Conservation (phyloP, 345 rosid species). For the Lepidium sativum region DNA sequence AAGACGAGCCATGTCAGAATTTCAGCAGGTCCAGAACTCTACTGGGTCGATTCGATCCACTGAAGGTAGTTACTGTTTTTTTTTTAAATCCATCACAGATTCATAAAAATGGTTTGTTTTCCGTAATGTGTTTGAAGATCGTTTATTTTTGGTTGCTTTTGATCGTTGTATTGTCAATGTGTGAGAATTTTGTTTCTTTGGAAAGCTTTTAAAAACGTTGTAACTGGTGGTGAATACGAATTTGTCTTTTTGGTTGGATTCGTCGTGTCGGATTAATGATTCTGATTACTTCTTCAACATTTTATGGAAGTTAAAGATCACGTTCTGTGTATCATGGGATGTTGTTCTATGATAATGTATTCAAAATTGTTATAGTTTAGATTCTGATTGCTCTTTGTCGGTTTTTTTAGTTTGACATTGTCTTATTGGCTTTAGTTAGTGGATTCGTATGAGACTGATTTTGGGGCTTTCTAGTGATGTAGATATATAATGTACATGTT, state of each 20-base stretch:
- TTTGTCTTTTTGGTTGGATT: conserved; percentile 11
- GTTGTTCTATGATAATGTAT: neutral
- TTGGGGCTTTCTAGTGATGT: neutral
- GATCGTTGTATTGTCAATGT: conserved; percentile 8
- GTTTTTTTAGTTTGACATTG: conserved; percentile 15
- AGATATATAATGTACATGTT: neutral
- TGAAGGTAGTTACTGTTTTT: conserved; percentile 41
- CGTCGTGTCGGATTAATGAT: conserved; percentile 14
- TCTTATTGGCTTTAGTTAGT: neutral
- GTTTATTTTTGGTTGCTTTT: neutral
- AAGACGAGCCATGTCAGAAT: conserved; percentile 53
- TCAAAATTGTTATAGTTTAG: neutral
- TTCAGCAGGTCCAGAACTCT: conserved; percentile 51
- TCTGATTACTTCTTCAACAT: conserved; percentile 4
- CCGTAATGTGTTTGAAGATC: conserved; percentile 23
- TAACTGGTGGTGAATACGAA: neutral
- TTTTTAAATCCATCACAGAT: conserved; percentile 8
- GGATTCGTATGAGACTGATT: neutral
- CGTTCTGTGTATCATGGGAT: neutral
- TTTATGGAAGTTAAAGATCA: conserved; percentile 2
- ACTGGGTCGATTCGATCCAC: conserved; percentile 49
- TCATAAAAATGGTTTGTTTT: conserved; percentile 9
- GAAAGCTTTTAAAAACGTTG: neutral
- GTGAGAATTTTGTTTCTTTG: neutral
- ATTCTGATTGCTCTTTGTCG: conserved; percentile 2